Conservation (phyloP, 2,329 filamentous ascomycete species). For the Bimuria novae-zelandiae region DNA sequence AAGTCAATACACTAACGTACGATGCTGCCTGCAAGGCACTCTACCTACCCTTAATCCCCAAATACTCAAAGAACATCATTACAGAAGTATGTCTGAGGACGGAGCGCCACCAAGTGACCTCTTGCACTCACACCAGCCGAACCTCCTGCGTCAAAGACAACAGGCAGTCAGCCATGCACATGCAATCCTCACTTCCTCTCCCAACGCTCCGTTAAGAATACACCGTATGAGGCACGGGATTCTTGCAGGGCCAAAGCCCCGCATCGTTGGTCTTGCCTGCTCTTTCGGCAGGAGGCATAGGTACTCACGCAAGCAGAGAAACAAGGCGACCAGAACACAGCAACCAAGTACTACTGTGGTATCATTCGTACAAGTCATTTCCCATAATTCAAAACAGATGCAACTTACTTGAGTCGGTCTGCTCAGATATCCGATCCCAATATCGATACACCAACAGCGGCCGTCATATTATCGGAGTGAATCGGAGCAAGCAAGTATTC, state of each 20-base stretch:
- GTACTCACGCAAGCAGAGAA: neutral
- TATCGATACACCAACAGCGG: conserved; percentile 2
- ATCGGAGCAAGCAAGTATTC: neutral
- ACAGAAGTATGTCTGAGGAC: too few relatives aligned
- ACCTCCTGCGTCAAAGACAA: too few relatives aligned
- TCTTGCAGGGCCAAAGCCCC: conserved; percentile 51
- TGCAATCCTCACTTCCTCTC: too few relatives aligned
- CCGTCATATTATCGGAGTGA: neutral
- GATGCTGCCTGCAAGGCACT: too few relatives aligned
- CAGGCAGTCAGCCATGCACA: too few relatives aligned
- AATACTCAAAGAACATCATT: too few relatives aligned
- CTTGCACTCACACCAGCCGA: too few relatives aligned
- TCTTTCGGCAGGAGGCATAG: neutral
- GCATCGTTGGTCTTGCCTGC: conserved; percentile 46
- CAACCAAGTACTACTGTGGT: conserved; percentile 1
- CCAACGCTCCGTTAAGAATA: conserved; percentile 55
- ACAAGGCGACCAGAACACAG: neutral
- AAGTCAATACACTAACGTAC: too few relatives aligned
- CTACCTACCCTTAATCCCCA: too few relatives aligned
- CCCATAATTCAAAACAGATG: neutral
- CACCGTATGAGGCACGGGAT: conserved; percentile 41
- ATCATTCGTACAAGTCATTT: conserved; percentile 3
- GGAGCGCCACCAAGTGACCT: too few relatives aligned
- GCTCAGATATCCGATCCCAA: neutral
- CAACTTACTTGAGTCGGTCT: neutral